A percentile compares a stretch with the other conserved stretches of the same genome.
These are phyloP conservation scores for Malassezia equina DNA, from an alignment of 1,284 basidiomycete species.

Conservation along the genomic window DNA sequence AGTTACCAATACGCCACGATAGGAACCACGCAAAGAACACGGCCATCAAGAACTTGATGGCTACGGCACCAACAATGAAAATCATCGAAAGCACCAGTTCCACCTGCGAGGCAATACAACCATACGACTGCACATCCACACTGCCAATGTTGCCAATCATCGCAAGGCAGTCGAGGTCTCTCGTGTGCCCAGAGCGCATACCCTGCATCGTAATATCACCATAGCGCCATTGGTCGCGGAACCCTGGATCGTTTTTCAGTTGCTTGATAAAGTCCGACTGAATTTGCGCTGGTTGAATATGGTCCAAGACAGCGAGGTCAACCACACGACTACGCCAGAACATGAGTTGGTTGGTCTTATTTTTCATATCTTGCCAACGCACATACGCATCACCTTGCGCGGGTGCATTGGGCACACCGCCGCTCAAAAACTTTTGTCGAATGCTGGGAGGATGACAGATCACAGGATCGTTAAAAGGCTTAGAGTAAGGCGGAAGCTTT, in stretches of 20 bases:
- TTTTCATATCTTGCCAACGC: slow-evolving; percentile 73
- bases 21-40: slow-evolving; percentile 96
- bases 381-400: slow-evolving; percentile 39
- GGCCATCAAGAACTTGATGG: slow-evolving; percentile 91
- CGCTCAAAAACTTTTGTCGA: neutral
- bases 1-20: slow-evolving; percentile 84
- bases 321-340: slow-evolving; percentile 86
- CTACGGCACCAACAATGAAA: slow-evolving; percentile 93
- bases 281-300: slow-evolving; percentile 39
- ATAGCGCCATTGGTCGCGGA: slow-evolving; percentile 55
- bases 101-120: slow-evolving; percentile 86
- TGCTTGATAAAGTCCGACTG: slow-evolving; percentile 67
- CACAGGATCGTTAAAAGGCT: neutral
- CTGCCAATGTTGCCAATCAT: slow-evolving; percentile 80
- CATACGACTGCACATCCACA: slow-evolving; percentile 85
- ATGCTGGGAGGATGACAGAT: neutral
- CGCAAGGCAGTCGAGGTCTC: slow-evolving; percentile 69
- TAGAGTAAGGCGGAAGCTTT: slow-evolving; percentile 56
- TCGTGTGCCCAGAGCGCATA: slow-evolving; percentile 57
- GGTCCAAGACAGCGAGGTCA: slow-evolving; percentile 71
- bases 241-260: slow-evolving; percentile 60
- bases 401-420: neutral
- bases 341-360: slow-evolving; percentile 65
- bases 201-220: slow-evolving; percentile 78
- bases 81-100: slow-evolving; percentile 90